phyloP scores from a whole-genome alignment of 2,329 filamentous ascomycete species.

The Fusarium sp. region DNA sequence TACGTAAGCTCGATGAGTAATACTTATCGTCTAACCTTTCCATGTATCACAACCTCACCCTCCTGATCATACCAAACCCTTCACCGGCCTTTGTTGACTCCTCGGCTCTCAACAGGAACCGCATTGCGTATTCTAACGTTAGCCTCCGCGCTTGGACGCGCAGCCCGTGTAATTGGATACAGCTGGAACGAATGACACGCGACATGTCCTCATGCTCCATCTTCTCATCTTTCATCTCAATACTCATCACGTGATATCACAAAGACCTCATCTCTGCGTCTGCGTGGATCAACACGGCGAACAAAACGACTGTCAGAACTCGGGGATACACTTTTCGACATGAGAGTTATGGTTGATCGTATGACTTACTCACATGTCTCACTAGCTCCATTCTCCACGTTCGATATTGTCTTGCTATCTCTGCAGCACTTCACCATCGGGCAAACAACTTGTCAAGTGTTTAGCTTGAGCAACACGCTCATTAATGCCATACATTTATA shows the following conservation, averaged over 20 bases:
- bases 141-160: conserved; percentile 22
- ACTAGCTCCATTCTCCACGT: not conserved
- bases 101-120: not conserved
- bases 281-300: conserved; percentile 9
- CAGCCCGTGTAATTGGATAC: conserved; percentile 27
- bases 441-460: not conserved
- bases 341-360: not conserved
- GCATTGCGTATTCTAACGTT: conserved; percentile 25
- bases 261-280: not conserved
- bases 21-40: conserved; percentile 6
- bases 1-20: conserved; percentile 25
- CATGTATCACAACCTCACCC: conserved; percentile 15
- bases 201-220: conserved; percentile 38
- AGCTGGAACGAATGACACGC: conserved; percentile 23
- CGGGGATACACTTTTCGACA: conserved; percentile 2
- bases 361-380: not conserved
- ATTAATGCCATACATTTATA: conserved; percentile 39
- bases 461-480: conserved; percentile 1
- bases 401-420: no score
- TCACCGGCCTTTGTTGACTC: conserved; percentile 24
- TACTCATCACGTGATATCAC: conserved; percentile 29
- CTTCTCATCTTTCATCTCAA: conserved; percentile 6
- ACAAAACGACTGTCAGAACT: not conserved
- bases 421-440: no score
- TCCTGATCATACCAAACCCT: not conserved